A percentile compares a stretch with the other conserved stretches of the same genome.
Evolutionary conservation across 2,329 filamentous ascomycete species (phyloP).

Genomic region (Aspergillus glaucus): DNA sequence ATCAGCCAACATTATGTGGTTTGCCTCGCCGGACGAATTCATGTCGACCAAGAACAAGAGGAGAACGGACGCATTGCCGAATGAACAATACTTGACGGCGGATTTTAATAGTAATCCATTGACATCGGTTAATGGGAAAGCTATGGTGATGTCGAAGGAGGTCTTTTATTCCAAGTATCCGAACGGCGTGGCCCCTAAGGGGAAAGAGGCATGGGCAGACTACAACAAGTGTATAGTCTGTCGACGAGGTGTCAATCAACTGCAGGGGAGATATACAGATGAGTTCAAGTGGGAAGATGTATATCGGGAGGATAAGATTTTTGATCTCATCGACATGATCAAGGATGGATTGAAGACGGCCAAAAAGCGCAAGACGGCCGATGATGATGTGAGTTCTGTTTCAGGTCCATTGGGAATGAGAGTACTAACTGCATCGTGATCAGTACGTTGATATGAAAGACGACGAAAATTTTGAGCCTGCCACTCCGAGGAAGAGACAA

Average conservation of each 20-base stretch:
- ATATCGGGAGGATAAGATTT: slow-evolving; percentile 62
- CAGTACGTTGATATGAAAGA: slow-evolving; percentile 36
- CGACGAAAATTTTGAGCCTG: slow-evolving; percentile 27
- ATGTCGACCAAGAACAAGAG: slow-evolving; percentile 79
- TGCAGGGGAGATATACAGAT: slow-evolving; percentile 83
- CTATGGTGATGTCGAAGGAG: slow-evolving; percentile 67
- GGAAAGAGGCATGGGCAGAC: slow-evolving; percentile 53
- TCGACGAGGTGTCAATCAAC: slow-evolving; percentile 78
- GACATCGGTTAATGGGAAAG: slow-evolving; percentile 83
- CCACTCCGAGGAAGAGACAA: slow-evolving; percentile 54
- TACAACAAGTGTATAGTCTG: slow-evolving; percentile 86
- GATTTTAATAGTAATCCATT: slow-evolving; percentile 83
- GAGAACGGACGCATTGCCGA: slow-evolving; percentile 70
- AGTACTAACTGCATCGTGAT: slow-evolving; percentile 4
- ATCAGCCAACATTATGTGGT: slow-evolving; percentile 90
- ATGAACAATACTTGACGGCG: slow-evolving; percentile 86
- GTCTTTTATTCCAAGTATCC: slow-evolving; percentile 66
- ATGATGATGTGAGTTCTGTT: slow-evolving; percentile 29
- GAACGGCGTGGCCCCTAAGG: slow-evolving; percentile 65
- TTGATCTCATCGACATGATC: slow-evolving; percentile 60
- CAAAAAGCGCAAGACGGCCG: slow-evolving; percentile 46
- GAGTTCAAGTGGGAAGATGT: slow-evolving; percentile 90
- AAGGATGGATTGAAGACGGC: slow-evolving; percentile 60
- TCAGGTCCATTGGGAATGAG: neutral
- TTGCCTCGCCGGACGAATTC: slow-evolving; percentile 77